Evolutionary conservation across 2,329 filamentous ascomycete species (phyloP).

Genomic region (Lachnellula suecica): DNA sequence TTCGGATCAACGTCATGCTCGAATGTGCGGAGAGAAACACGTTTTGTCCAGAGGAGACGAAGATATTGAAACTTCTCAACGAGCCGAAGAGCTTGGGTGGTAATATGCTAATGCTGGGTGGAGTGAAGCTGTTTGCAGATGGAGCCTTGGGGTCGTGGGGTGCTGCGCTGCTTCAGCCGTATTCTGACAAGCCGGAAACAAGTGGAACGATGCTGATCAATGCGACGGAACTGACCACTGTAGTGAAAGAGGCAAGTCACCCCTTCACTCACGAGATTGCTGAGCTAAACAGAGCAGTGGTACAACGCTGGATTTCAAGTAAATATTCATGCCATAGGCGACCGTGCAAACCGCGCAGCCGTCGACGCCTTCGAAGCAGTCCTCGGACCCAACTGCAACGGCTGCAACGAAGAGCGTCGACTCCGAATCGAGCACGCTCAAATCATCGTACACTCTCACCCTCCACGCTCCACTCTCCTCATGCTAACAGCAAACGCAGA

Average conservation of each 20-base stretch:
- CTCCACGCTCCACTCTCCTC: slow-evolving; percentile 5
- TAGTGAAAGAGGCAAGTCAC: slow-evolving; percentile 42
- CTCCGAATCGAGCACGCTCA: slow-evolving; percentile 72
- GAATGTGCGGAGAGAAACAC: slow-evolving; percentile 65
- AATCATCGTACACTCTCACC: slow-evolving; percentile 48
- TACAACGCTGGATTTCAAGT: slow-evolving; percentile 62
- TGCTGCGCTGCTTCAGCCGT: slow-evolving; percentile 69
- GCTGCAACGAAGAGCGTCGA: slow-evolving; percentile 54
- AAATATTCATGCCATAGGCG: slow-evolving; percentile 72
- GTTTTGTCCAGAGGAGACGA: slow-evolving; percentile 56
- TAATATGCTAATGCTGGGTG: slow-evolving; percentile 50
- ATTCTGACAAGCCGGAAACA: slow-evolving; percentile 60
- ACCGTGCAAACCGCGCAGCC: slow-evolving; percentile 64
- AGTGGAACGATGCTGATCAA: slow-evolving; percentile 67
- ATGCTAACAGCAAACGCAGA: slow-evolving; percentile 31
- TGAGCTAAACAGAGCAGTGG: slow-evolving; percentile 46
- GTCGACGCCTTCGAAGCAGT: slow-evolving; percentile 61
- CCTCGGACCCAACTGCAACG: slow-evolving; percentile 51
- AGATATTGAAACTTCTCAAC: slow-evolving; percentile 27
- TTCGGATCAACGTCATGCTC: slow-evolving; percentile 68
- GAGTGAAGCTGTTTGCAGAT: slow-evolving; percentile 71
- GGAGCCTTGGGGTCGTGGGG: slow-evolving; percentile 72
- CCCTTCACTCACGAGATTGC: too few relatives aligned
- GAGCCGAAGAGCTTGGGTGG: slow-evolving; percentile 18
- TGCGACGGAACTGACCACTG: slow-evolving; percentile 52